Conservation (phyloP, 176 grass and related monocot species). For the Sorghum bicolor region Sorghum_bicolor_NCBIv3 NC_012870.2:68504001-68504500, state of each 20-base stretch:
- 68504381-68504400: constrained; percentile 64
- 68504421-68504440: constrained; percentile 65
- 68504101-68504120: background rate
- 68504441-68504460: constrained; percentile 67
- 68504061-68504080: background rate
- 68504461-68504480: constrained; percentile 55
- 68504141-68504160: background rate
- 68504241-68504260: background rate
- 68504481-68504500: constrained; percentile 52
- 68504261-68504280: constrained; percentile 9
- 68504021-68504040: background rate
- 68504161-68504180: background rate
- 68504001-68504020: background rate
- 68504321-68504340: constrained; percentile 56
- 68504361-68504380: constrained; percentile 66
- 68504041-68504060: background rate
- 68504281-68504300: background rate
- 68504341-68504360: constrained; percentile 71
- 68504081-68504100: background rate
- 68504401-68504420: constrained; percentile 46
- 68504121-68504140: background rate
- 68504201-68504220: background rate
- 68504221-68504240: background rate
- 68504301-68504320: constrained; percentile 26
- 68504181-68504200: constrained; percentile 1